Evolutionary conservation across 805 yeast species (phyloP), one percentile per base, ranked within the genome.

Genomic region (Zygoascus ofunaensis): DNA sequence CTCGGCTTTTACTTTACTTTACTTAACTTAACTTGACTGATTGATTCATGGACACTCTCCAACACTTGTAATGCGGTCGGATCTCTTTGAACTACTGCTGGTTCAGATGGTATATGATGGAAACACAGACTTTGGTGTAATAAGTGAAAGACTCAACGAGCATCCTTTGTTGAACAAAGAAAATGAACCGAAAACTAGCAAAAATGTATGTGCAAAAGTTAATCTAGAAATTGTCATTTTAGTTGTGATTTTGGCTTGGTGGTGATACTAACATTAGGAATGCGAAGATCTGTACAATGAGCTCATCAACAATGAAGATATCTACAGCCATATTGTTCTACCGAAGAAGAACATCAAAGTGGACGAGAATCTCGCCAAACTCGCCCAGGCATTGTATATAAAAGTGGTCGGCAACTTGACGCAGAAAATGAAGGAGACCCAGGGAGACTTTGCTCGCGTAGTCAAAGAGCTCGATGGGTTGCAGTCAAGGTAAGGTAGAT

Each of bases 21-120:
- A n/a, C n/a, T n/a, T n/a, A n/a, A n/a, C n/a, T n/a, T n/a, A n/a
- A n/a, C n/a, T n/a, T n/a, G n/a, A n/a, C n/a, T n/a, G n/a, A n/a
- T n/a, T n/a, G n/a, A n/a, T n/a, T n/a, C n/a, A n/a, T n/a, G n/a
- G n/a, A n/a, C n/a, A n/a, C n/a, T n/a, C n/a, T n/a, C n/a, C n/a
- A n/a, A n/a, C n/a, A n/a, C n/a, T n/a, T n/a, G n/a, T 12, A 26
- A 26, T 26, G 30, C 7, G 30, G 12, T 26, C 30, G 12, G 30
- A 26, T 5, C 49, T 62, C 21, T 58, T 55, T 52, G 54, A 54
- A 42, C 55, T 63, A 23, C 46, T 63, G 10, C 54, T 63, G 14
- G 57, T 55, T 1, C 68, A 63, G 43, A 45, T 56, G 23, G 58
- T 63, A n/a, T 59, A 61, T 34, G 65, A 62, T 42, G 47, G 46